Evolutionary conservation across 2,329 filamentous ascomycete species (phyloP), one percentile per base, ranked within the genome.

Genomic region (Exophiala spinifera): DNA sequence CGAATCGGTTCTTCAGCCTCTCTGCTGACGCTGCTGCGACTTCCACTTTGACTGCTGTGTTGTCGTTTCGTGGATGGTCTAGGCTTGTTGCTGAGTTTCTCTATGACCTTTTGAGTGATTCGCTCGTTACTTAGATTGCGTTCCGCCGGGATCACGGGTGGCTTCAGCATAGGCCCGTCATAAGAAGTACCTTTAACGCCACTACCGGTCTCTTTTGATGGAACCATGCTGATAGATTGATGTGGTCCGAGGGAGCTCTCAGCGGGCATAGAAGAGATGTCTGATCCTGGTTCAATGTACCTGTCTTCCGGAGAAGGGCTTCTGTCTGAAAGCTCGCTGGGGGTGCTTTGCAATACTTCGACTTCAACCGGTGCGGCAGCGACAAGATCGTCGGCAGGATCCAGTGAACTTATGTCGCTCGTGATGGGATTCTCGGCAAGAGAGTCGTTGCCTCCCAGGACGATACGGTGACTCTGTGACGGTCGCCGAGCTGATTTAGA

Each of bases 181-280:
- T 40, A 49, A 11, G 53, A 55, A 57, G 69, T 67, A 23, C 72
- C 72, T 51, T 74, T 67, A 53, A 77, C 75, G 25, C 75, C 59
- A 62, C 77, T 82, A 55, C 76, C 74, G 64, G 33, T 55, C 15
- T 40, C 40, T 11, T 20, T 46, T 13, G 60, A 66, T 23, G 61
- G 67, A 11, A 52, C 34, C 51, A 60, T 57, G 42, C 44, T 57
- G 36, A 50, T 76, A 5, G 71, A 67, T 34, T 72, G 70, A 8
- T 74, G 71, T 34, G 77, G 79, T 60, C 86, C 85, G 10, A 88
- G 74, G 73, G 87, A 81, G 66, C 83, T 87, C 68, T 88, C 84
- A n/a, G 84, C 77, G 28, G 85, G 85, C 82, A 88, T 87, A 33
- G 84, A 86, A 1, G 92, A 97, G 46, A 97, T 89, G 66, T 96